Base-by-base conservation (phyloP, 78 protist genomes). In the Tieghemostelium lacteum region DNA sequence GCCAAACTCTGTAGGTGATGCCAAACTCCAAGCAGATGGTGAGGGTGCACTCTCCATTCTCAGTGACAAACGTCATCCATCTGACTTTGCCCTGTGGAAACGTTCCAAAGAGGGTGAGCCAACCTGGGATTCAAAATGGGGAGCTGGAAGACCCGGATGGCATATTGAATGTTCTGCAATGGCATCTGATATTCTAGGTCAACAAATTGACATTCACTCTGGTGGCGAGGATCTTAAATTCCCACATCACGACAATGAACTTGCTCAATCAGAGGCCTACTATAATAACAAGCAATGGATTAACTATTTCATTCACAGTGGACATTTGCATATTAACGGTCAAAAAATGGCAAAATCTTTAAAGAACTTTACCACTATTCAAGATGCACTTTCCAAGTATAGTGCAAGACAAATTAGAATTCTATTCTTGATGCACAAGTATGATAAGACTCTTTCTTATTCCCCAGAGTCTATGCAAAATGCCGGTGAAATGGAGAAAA, bases 161-260 rank as follows among this genome's bases (percentile, higher is more conserved):
- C 97, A 96, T 45, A 92, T 94, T 20, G 97, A 96, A 26, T 96
- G 97, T 67, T 92, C 96, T 17, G 93, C 86, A 29, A 96, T 96
- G 96, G 34, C 86, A 20, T 37, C 54, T 33, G 57, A 66, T 22
- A 49, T 93, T 16, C 85, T 95, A 29, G 96, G 94, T 12, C 63
- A 42, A 12, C 62, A 39, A 40, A 36, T 98, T 49, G 98, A 97
- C 74, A 28, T 98, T 17, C 99, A 98, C 80, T 40, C 97, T 7
- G 99, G 99, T 6, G 99, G 99, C n/a, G 37, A 73, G 28, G 99
- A 99, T 73, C 92, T 99, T 16, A 52, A 70, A 49, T 99, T 99
- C 61, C 99, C 99, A 16, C 99, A 99, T 91, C 99, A 99, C 73
- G 99, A 99, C 73, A 99, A 99, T 77, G 99, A 99, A 94, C 49